These are phyloP conservation scores for Berberis vulgaris DNA, from an alignment of 164 flowering plant genomes.

Conservation along the genomic window DNA sequence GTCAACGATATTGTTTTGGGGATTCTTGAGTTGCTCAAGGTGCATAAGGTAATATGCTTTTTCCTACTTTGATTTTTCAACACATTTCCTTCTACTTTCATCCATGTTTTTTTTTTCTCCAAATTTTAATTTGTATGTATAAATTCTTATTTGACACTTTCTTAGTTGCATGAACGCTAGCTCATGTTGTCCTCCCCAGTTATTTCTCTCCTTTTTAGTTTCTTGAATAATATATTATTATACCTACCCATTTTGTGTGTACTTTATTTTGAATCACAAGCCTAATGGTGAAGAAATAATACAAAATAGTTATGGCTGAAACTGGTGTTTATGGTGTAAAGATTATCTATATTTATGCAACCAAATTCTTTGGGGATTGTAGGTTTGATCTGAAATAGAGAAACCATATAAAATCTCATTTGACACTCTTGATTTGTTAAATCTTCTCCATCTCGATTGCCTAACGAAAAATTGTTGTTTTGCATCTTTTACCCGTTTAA, in stretches of 20 bases:
- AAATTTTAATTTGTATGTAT: background rate
- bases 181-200: background rate
- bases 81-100: too few relatives aligned
- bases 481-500: too few relatives aligned
- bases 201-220: background rate
- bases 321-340: background rate
- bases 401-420: too few relatives aligned
- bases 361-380: background rate
- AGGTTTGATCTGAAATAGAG: background rate
- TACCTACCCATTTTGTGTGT: too few relatives aligned
- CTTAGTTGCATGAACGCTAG: background rate
- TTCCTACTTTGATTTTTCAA: background rate
- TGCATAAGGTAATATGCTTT: constrained; percentile 28
- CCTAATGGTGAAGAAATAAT: background rate
- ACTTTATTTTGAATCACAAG: background rate
- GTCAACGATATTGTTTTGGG: constrained; percentile 41
- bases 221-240: too few relatives aligned
- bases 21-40: constrained; percentile 46
- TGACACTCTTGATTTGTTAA: too few relatives aligned
- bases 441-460: too few relatives aligned
- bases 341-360: too few relatives aligned
- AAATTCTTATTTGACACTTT: background rate
- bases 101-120: background rate
- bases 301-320: background rate
- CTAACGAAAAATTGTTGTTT: too few relatives aligned